Evolutionary conservation across 208 protist genomes (phyloP), one percentile per base, ranked within the genome.

Genomic region (Wallacemonas sp.): DNA sequence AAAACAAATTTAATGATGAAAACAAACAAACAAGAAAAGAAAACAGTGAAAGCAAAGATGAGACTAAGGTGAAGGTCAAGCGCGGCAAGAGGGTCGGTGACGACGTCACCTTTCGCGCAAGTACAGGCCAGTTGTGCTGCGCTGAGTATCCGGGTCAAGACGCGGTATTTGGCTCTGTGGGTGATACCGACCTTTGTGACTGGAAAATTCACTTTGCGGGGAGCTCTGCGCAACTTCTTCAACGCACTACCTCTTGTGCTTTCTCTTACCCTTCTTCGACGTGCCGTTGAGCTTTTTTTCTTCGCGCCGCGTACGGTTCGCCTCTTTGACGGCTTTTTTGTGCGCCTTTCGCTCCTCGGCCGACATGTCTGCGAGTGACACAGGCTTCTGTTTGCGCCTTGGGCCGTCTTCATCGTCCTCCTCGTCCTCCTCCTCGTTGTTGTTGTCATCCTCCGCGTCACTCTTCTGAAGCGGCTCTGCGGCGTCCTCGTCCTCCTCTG

Each of bases 291-390:
- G 82, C 60, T 95, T 93, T 75, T 96, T 93, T 45, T 90, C 80
- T 17, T 74, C 59, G 3, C 87, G 86, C 46, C 70, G 74, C 47
- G 91, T 73, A 2, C 85, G 81, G 30, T 93, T 91, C 0, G 82
- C 82, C 69, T 90, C 77, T 74, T 96, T 93, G 3, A 96, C 90
- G 4, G 72, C 61, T 65, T 84, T 91, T 27, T 80, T 76, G 63
- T 93, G 76, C 31, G 70, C 75, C 72, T 90, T 93, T 27, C 86
- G 84, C 68, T 96, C 85, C 56, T 93, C 90, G 63, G 88, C 88
- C 26, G 84, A 84, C 90, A 96, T 96, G 26, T 90, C 74, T 0
- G 86, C 75, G 33, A 96, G 64, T 27, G 80, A 82, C 22, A 72
- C 67, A 2, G 66, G 62, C 51, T 58, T 58, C n/a, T 58, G 51